Base-by-base conservation (phyloP, 139 green algal genomes). In the Asterochloris erici region DNA sequence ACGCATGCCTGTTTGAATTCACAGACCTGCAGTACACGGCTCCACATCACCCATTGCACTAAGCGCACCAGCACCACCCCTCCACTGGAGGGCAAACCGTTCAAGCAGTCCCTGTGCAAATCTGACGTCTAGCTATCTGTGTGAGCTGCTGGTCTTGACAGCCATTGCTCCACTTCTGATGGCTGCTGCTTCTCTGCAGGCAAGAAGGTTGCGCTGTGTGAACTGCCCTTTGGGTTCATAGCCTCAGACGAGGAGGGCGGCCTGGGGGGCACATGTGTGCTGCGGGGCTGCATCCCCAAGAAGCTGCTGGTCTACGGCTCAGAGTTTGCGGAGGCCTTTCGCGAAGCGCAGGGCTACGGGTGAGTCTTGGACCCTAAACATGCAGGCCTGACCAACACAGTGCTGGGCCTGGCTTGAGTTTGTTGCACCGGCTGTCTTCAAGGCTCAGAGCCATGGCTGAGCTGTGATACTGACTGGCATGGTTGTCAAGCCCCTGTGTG, bases 201-300 rank as follows among this genome's bases (percentile, higher is more conserved):
- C 27, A 63, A 62, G 19, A 81, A 64, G 69, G 77, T 81, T 26
- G 77, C 63, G 9, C 63, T 81, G 15, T 81, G 77, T 73, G 77
- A 81, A 27, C 77, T 81, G 63, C 63, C 63, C 14, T 73, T 81
- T 21, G 69, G 63, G 0, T 61, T 73, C n/a, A 27, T 81, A 74
- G 28, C 68, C n/a, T 74, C 77, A 81, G 77, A 81, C n/a, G 61
- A 63, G 16, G 63, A 73, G 28, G 77, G 77, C 14, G 77, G 77
- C 12, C 26, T 81, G 15, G 77, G 77, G 62, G 77, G 77, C 26
- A 98, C 95, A 0, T 96, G 93, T 84, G 90, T 96, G 14, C 85
- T 96, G 79, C 85, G 93, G 54, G 93, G 93, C 28, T 96, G 93
- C 83, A 90, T 96, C 11, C 93, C 93, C 38, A 96, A 96, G 84